Percentiles rank a stretch among this genome's conserved stretches.
Conservation (phyloP, 2,329 filamentous ascomycete genomes). For the Cadophora gregata region DNA sequence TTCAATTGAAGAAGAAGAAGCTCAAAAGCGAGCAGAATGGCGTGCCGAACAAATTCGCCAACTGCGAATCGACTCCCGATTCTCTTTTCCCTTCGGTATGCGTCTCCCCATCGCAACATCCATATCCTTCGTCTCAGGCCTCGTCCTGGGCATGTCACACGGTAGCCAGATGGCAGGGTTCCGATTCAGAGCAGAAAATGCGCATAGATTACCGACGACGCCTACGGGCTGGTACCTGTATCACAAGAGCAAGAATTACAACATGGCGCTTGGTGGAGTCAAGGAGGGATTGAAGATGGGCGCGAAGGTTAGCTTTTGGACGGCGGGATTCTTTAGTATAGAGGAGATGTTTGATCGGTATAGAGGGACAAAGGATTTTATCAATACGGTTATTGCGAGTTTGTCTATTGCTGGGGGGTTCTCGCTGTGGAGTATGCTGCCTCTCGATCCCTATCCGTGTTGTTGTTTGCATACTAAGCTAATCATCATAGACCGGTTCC, state of each 20-base stretch:
- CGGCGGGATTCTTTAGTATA: constrained; percentile 75
- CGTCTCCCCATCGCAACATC: constrained; percentile 70
- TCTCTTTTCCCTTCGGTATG: constrained; percentile 67
- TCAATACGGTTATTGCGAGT: constrained; percentile 83
- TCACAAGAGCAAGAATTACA: constrained; percentile 97
- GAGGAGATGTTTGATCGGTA: constrained; percentile 86
- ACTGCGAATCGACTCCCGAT: constrained; percentile 44
- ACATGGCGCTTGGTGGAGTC: constrained; percentile 77
- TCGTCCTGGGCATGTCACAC: constrained; percentile 72
- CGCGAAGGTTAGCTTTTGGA: constrained; percentile 72
- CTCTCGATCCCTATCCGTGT: constrained; percentile 11
- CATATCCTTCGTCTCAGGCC: constrained; percentile 70
- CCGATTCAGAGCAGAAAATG: constrained; percentile 93
- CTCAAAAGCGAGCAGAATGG: constrained; percentile 18
- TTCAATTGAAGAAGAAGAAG: constrained; percentile 27
- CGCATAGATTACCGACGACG: constrained; percentile 85
- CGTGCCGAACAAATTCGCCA: constrained; percentile 27
- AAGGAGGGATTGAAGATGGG: constrained; percentile 82
- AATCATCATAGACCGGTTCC: constrained; percentile 70
- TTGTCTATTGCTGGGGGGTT: constrained; percentile 85
- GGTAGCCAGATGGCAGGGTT: constrained; percentile 77
- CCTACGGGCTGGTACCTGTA: constrained; percentile 97
- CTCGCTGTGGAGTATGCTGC: constrained; percentile 78
- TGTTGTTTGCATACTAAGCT: constrained; percentile 6
- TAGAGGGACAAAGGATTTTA: constrained; percentile 72